Conservation (phyloP, 2,329 filamentous ascomycete genomes). For the Tetracladium maxilliforme region DNA sequence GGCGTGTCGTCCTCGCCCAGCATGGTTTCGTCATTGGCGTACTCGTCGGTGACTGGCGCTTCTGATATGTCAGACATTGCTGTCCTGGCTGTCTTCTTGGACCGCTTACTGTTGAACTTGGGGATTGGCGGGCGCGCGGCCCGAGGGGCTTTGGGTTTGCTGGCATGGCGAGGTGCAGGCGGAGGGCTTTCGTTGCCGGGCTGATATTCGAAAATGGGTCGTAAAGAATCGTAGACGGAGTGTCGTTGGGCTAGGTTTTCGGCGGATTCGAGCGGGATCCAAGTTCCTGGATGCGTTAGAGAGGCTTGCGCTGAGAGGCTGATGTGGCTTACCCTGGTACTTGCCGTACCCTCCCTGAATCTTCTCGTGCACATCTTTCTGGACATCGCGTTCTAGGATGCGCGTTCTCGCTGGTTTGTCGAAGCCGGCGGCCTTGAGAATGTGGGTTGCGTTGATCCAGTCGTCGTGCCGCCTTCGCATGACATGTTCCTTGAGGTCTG, state of each 20-base stretch:
- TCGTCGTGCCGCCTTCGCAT: slow-evolving; percentile 89
- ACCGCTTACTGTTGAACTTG: slow-evolving; percentile 35
- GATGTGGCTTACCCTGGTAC: slow-evolving; percentile 61
- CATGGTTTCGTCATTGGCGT: slow-evolving; percentile 45
- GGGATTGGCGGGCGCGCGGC: slow-evolving; percentile 46
- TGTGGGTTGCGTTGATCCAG: slow-evolving; percentile 99
- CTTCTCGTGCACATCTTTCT: slow-evolving; percentile 94
- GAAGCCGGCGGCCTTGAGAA: slow-evolving; percentile 90
- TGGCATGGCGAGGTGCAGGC: slow-evolving; percentile 83
- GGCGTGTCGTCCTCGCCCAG: slow-evolving; percentile 61
- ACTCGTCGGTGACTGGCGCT: slow-evolving; percentile 36
- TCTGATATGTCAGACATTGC: slow-evolving; percentile 13
- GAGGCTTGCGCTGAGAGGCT: slow-evolving; percentile 3
- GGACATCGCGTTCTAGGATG: slow-evolving; percentile 91
- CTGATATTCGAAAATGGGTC: slow-evolving; percentile 78
- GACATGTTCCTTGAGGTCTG: slow-evolving; percentile 70
- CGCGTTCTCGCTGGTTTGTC: slow-evolving; percentile 92
- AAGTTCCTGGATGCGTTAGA: slow-evolving; percentile 52
- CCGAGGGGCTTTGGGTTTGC: slow-evolving; percentile 68
- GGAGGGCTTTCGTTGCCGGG: slow-evolving; percentile 79
- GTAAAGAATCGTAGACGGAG: slow-evolving; percentile 68
- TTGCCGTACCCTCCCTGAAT: slow-evolving; percentile 97
- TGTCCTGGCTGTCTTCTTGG: slow-evolving; percentile 4
- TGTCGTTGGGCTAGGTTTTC: slow-evolving; percentile 75
- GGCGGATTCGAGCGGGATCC: slow-evolving; percentile 80